Evolutionary conservation across 345 rosid species (phyloP), one percentile per base, ranked within the genome.

Genomic region (Lepidium didymum): DNA sequence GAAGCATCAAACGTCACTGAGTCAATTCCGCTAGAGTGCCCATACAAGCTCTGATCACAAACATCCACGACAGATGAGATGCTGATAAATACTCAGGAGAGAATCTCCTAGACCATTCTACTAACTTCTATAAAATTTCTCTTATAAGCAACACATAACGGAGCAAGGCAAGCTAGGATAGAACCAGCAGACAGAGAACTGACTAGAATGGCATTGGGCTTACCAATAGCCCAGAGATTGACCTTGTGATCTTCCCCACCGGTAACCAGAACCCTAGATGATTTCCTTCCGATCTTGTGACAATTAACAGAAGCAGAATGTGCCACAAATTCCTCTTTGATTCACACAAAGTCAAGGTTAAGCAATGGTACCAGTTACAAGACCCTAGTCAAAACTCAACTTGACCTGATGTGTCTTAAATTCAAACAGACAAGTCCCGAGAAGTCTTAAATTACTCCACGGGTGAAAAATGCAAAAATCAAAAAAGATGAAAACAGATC

Each of bases 201-300:
- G 58, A 92, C 99, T 96, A 86, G 83, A 76, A 94, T 83, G 46
- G 99, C 91, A 61, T 94, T 91, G 79, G 99, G 99, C 80, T 94
- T 94, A 75, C 99, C 99, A 56, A 94, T 94, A 81, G 99, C 96
- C 99, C 99, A 94, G 55, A 94, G 92, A 81, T 94, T 94, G 59
- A 94, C 99, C 76, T 87, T 94, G 70, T 87, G 92, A 83, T 94
- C 99, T 84, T 94, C 99, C 52, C 99, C 99, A 72, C 97, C 99
- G 0, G 99, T 94, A 10, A 91, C 92, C 11, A 94, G 85, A 80
- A 94, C 92, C 75, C 99, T 80, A 1, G 99, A 91, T 1, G 99
- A 86, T 65, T 94, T 94, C 86, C 97, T 86, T 36, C 99, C 99
- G 69, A 94, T 91, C 85, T 87, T 87, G 18, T 91, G 96, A 75